Percentiles rank a stretch among this genome's conserved stretches.
These are phyloP conservation scores for Centaurea solstitialis DNA, from an alignment of 129 eudicot genomes.

Conservation along the genomic window DNA sequence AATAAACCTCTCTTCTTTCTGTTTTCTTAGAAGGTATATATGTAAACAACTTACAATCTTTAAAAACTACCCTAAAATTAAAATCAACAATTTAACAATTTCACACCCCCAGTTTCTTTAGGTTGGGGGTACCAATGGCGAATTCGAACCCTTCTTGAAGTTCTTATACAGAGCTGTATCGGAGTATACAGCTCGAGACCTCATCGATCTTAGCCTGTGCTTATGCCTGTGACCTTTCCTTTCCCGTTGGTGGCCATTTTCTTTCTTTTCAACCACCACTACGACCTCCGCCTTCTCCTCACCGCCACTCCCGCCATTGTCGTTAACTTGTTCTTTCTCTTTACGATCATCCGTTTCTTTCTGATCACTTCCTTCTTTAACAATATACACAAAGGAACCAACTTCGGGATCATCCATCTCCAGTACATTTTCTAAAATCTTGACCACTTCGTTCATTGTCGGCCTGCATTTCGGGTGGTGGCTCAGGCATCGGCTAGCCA, in stretches of 20 bases:
- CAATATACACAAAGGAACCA: conserved; percentile 48
- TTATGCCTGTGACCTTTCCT: conserved; percentile 34
- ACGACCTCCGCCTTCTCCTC: conserved; percentile 13
- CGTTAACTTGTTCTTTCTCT: conserved; percentile 9
- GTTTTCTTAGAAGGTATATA: not conserved
- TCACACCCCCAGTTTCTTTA: conserved; percentile 29
- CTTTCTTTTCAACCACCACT: conserved; percentile 31
- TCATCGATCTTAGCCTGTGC: conserved; percentile 33
- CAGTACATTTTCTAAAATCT: conserved; percentile 48
- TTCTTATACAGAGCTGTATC: conserved; percentile 60
- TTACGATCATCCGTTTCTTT: conserved; percentile 8
- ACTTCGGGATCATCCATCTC: conserved; percentile 42
- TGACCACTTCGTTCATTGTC: conserved; percentile 54
- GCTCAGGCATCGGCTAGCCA: conserved; percentile 66
- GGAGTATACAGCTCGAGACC: conserved; percentile 57
- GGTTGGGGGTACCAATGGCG: conserved; percentile 29
- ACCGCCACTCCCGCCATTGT: conserved; percentile 6
- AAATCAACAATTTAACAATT: conserved; percentile 28
- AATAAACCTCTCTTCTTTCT: not conserved
- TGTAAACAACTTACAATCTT: conserved; percentile 20
- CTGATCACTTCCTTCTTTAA: conserved; percentile 9
- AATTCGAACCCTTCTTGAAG: conserved; percentile 34
- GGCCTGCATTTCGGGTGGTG: conserved; percentile 58
- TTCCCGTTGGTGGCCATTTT: conserved; percentile 15
- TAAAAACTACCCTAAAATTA: conserved; percentile 20